Conservation (phyloP, 169 alveolate genomes). For the Plasmodium berghei region DNA sequence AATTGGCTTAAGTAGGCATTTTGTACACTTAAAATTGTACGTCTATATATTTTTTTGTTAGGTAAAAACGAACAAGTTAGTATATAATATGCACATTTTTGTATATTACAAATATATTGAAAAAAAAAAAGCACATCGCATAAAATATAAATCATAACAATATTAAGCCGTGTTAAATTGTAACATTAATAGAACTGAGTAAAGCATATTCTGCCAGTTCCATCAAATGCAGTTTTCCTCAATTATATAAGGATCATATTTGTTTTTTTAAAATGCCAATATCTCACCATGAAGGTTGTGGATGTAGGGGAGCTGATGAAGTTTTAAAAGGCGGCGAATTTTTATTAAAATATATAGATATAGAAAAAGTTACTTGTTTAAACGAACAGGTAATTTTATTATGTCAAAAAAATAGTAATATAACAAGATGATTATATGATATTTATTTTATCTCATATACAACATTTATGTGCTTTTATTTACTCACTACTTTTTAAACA, state of each 20-base stretch:
- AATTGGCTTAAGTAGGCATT: no score
- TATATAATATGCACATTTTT: no score
- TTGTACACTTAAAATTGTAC: no score
- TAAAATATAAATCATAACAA: no score
- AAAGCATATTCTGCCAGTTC: no score
- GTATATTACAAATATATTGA: no score
- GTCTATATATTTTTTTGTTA: no score
- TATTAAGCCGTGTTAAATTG: no score
- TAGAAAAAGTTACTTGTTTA: conserved; percentile 81
- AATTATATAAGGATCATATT: not conserved
- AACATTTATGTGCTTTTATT: not conserved
- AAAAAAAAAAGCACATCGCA: no score
- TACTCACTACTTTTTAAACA: not conserved
- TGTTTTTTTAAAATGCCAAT: conserved; percentile 79
- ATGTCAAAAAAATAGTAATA: not conserved
- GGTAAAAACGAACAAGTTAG: no score
- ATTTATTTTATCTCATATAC: not conserved
- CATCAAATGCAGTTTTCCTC: not conserved
- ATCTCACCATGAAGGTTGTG: conserved; percentile 85
- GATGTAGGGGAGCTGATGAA: conserved; percentile 83
- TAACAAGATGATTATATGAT: no score
- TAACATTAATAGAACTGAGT: no score
- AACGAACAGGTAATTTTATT: conserved; percentile 80
- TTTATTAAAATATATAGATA: conserved; percentile 79
- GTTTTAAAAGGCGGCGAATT: conserved; percentile 81